Evolutionary conservation across 768 basidiomycete species (phyloP), one percentile per base, ranked within the genome.

Genomic region (Trametes punicea): DNA sequence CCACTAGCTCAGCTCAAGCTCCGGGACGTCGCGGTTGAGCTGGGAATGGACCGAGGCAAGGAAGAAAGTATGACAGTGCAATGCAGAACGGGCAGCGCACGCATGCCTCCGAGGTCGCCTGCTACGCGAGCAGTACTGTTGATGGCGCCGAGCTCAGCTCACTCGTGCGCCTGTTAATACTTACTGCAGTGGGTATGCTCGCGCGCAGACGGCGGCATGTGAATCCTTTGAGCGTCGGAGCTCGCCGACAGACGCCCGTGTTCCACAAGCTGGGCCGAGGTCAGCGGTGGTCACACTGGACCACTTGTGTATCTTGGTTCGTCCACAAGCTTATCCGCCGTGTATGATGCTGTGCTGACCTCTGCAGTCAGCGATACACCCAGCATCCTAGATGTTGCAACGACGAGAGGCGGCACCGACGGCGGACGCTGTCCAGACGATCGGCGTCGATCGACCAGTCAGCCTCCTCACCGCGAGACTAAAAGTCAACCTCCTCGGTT

Each of bases 271-370:
- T 7, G 49, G 49, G 49, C 41, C 41, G 30, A 29, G 49, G 49
- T 48, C 40, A 8, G 15, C 34, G 34, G 34, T 27, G 38, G 49
- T 51, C 49, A 51, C 49, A 40, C 25, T 21, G 27, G n/a, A 33
- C 46, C 8, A 31, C 29, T 46, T 51, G 49, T 51, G 49, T 39
- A 40, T 51, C 49, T 39, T 51, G n/a, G 49, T 40, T 40, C 49
- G 46, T 6, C 16, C 30, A 16, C 8, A 25, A 16, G 10, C 46
- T 48, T 48, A 40, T 51, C 38, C 15, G n/a, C 38, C 49, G n/a
- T n/a, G n/a, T 36, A 5, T 36, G 9, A 36, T 15, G 34, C 34
- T 36, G 34, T 36, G 34, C 2, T 15, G 34, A 15, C 13, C 34
- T 31, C n/a, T 21, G 25, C 26, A 15, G 44, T 27, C 25, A 11